Evolutionary conservation across 2,329 filamentous ascomycete genomes (phyloP).

Genomic region (Diaporthe australafricana): DNA sequence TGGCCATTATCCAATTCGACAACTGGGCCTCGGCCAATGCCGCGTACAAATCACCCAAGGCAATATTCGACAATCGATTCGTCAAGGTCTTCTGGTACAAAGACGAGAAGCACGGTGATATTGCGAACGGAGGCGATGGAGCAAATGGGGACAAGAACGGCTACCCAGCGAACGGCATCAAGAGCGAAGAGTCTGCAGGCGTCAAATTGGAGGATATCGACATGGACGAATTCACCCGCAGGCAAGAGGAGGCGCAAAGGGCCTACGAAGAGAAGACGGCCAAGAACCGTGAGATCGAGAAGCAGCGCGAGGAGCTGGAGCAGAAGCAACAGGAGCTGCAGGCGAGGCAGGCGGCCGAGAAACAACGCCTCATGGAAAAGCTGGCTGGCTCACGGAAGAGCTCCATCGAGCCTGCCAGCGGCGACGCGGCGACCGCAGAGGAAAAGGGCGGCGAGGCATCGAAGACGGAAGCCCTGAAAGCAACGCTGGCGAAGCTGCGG

Average conservation of each 20-base stretch:
- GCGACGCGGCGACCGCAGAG: conserved; percentile 20
- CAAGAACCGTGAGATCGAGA: conserved; percentile 72
- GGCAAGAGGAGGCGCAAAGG: conserved; percentile 79
- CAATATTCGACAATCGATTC: conserved; percentile 86
- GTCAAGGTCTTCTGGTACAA: conserved; percentile 87
- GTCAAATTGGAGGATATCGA: conserved; percentile 65
- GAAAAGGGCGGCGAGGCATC: conserved; percentile 41
- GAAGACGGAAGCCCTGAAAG: conserved; percentile 73
- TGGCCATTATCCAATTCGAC: conserved; percentile 78
- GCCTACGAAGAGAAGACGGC: conserved; percentile 73
- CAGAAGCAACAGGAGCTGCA: conserved; percentile 71
- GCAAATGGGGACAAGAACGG: conserved; percentile 47
- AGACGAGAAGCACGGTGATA: conserved; percentile 55
- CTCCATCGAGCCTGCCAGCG: conserved; percentile 32
- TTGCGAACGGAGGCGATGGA: conserved; percentile 44
- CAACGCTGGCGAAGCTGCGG: conserved; percentile 78
- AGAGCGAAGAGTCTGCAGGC: conserved; percentile 45
- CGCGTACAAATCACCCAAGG: conserved; percentile 81
- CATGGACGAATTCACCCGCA: conserved; percentile 74
- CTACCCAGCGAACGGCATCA: conserved; percentile 39
- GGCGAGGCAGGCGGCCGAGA: conserved; percentile 74
- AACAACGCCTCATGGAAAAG: conserved; percentile 69
- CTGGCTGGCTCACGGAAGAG: conserved; percentile 56
- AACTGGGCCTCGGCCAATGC: conserved; percentile 74
- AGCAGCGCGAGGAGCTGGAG: conserved; percentile 72